Evolutionary conservation across 2,329 filamentous ascomycete genomes (phyloP).

Genomic region (Fonsecaea monophora): DNA sequence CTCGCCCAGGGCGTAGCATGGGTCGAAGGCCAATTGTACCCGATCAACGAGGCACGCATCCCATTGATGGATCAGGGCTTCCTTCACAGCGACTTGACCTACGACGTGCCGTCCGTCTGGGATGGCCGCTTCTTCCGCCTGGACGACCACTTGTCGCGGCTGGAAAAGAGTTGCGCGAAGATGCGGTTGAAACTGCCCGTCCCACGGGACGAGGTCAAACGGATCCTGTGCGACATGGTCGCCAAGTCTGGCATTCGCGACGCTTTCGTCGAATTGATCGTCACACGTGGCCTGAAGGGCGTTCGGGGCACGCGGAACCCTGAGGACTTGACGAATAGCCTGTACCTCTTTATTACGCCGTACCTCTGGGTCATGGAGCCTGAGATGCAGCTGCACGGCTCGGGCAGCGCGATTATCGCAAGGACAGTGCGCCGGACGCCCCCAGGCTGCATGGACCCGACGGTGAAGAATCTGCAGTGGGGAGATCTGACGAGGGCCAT

Average conservation of each 20-base stretch:
- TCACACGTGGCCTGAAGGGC: slow-evolving; percentile 56
- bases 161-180: slow-evolving; percentile 56
- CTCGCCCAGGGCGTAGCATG: slow-evolving; percentile 57
- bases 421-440: slow-evolving; percentile 56
- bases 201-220: slow-evolving; percentile 49
- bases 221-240: slow-evolving; percentile 55
- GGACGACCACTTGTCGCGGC: slow-evolving; percentile 56
- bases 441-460: slow-evolving; percentile 58
- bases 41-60: slow-evolving; percentile 57
- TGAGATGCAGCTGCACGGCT: slow-evolving; percentile 48
- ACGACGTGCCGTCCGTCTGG: slow-evolving; percentile 61
- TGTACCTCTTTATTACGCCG: slow-evolving; percentile 59
- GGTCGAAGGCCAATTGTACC: slow-evolving; percentile 54
- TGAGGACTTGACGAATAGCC: slow-evolving; percentile 47
- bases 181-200: slow-evolving; percentile 55
- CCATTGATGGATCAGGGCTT: slow-evolving; percentile 61
- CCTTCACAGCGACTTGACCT: slow-evolving; percentile 60
- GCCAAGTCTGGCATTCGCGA: slow-evolving; percentile 56
- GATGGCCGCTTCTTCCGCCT: slow-evolving; percentile 61
- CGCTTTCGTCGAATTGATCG: slow-evolving; percentile 59
- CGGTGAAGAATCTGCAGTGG: slow-evolving; percentile 61
- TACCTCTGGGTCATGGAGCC: slow-evolving; percentile 62
- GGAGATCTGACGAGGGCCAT: slow-evolving; percentile 56
- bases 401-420: slow-evolving; percentile 53
- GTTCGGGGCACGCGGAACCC: slow-evolving; percentile 48